Conservation (phyloP, 371 early-diverging fungal genomes). For the Actinomucor elegans region DNA sequence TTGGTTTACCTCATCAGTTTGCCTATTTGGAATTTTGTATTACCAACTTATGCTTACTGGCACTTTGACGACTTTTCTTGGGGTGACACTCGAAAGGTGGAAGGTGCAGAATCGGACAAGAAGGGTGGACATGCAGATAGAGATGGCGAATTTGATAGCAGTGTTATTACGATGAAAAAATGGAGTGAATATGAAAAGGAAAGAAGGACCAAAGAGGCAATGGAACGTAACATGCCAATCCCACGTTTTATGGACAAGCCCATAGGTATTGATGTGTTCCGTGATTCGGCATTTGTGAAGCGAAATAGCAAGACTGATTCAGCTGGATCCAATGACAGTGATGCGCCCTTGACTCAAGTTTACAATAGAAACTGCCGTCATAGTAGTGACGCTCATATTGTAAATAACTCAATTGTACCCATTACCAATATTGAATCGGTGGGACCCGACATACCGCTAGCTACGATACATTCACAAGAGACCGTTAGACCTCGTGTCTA, state of each 20-base stretch:
- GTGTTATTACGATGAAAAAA: constrained; percentile 56
- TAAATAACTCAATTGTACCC: background rate
- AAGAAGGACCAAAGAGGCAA: constrained; percentile 28
- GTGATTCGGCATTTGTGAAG: constrained; percentile 16
- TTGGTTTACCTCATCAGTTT: constrained; percentile 86
- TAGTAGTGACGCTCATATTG: background rate
- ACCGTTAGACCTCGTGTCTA: constrained; percentile 10
- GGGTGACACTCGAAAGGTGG: constrained; percentile 94
- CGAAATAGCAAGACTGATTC: constrained; percentile 21
- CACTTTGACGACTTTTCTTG: constrained; percentile 99
- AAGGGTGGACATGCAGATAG: constrained; percentile 72
- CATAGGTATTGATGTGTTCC: constrained; percentile 19
- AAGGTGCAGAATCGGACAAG: constrained; percentile 59
- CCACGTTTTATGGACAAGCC: constrained; percentile 24
- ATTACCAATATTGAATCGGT: background rate
- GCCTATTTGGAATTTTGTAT: constrained; percentile 95
- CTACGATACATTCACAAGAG: background rate
- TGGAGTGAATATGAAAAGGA: constrained; percentile 73
- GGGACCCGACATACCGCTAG: constrained; percentile 14
- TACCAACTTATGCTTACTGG: constrained; percentile 98
- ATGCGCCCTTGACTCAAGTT: constrained; percentile 27
- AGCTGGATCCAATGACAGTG: constrained; percentile 37
- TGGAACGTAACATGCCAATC: constrained; percentile 16
- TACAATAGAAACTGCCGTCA: background rate
- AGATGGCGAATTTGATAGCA: constrained; percentile 74